Evolutionary conservation across 768 basidiomycete species (phyloP), one percentile per base, ranked within the genome.

Genomic region (Termitomyces sp.): DNA sequence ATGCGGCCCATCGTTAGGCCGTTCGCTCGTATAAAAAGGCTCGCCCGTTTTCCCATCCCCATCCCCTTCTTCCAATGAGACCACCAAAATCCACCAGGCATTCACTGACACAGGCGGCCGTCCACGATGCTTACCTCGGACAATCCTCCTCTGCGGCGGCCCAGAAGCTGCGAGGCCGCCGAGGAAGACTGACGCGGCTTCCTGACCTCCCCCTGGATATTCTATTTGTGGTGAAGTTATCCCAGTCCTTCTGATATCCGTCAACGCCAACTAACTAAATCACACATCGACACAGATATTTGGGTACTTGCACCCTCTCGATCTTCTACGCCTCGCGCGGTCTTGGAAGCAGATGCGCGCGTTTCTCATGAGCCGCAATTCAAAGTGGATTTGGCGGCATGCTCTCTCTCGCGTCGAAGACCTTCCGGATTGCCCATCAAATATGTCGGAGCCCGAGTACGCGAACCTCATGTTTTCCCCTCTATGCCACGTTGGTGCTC

Each of bases 361-460:
- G 16, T 67, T 81, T 48, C 74, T 84, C 20, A 76, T 80, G 74
- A 74, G 70, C 59, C 74, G 71, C n/a, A 74, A 73, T 32, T 71
- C 79, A 1, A 67, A 65, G 33, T 75, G 71, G 32, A 71, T 82
- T 20, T 82, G 82, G 82, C 75, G 72, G 58, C 66, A 70, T 38
- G 72, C 81, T 18, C 73, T 78, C 42, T 64, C 69, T 28, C 73
- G 76, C 57, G 70, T 81, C 22, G 68, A 70, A 24, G 73, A 67
- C 44, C 67, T 83, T 32, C 82, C 83, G 2, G 67, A 71, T n/a
- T 78, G 76, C 54, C 82, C 83, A 5, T 64, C 72, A 35, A 75
- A 75, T 61, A 67, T 84, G 73, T 77, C 72, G 50, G 80, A 82
- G 55, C 77, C 78, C 1, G 72, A 75, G 49, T 83, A 78, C 63